phyloP scores from a whole-genome alignment of 208 protist genomes.

The Trypanosoma brucei region DNA sequence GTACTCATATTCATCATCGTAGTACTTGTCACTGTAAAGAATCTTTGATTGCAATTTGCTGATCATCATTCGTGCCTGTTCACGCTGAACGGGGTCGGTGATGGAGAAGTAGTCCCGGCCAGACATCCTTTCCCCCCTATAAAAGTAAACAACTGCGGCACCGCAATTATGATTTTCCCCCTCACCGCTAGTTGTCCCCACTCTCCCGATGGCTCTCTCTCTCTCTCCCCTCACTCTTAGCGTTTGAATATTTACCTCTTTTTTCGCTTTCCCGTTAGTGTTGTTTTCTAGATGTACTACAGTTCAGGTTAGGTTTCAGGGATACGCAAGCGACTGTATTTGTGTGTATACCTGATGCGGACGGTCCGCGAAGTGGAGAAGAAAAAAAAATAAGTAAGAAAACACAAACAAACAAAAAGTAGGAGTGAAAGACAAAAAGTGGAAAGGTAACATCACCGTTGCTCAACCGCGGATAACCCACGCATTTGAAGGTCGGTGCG shows the following conservation, averaged over 20 bases:
- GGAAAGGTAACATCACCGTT: background rate
- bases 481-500: too few species aligned
- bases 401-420: conserved; percentile 3
- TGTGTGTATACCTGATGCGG: conserved; percentile 10
- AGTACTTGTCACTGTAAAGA: conserved; percentile 96
- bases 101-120: conserved; percentile 79
- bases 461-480: too few species aligned
- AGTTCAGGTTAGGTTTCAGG: background rate
- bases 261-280: too few species aligned
- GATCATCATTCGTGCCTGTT: conserved; percentile 71
- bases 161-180: conserved; percentile 1
- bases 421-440: conserved; percentile 15
- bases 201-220: too few species aligned
- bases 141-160: conserved; percentile 1
- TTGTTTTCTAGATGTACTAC: too few species aligned
- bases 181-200: background rate
- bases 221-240: too few species aligned
- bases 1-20: conserved; percentile 94
- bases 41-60: conserved; percentile 86
- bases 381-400: conserved; percentile 18
- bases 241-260: too few species aligned
- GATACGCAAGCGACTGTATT: background rate
- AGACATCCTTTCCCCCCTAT: conserved; percentile 4
- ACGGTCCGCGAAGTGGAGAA: conserved; percentile 6
- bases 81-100: conserved; percentile 55